Evolutionary conservation across 2,329 filamentous ascomycete species (phyloP).

Genomic region (Biscogniauxia mediterranea): DNA sequence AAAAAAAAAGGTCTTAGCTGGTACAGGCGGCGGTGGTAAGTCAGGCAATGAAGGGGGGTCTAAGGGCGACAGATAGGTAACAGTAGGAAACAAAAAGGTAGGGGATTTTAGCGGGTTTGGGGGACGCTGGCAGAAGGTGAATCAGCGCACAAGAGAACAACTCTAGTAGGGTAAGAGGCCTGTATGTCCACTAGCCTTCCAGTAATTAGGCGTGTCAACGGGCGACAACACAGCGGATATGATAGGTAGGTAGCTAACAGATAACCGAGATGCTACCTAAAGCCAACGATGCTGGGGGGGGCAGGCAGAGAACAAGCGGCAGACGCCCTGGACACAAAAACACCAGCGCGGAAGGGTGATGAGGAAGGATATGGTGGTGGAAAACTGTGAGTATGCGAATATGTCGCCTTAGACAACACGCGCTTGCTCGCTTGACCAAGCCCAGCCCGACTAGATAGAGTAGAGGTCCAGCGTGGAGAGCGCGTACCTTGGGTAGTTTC

Average conservation of each 20-base stretch:
- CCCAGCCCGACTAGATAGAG: not conserved
- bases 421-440: not conserved
- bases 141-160: not conserved
- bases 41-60: slow-evolving; percentile 10
- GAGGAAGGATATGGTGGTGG: not conserved
- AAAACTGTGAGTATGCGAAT: not conserved
- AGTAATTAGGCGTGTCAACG: not conserved
- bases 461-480: not conserved
- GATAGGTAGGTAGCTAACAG: not conserved
- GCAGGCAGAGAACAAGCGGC: too few species aligned
- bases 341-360: not conserved
- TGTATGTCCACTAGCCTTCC: not conserved
- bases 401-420: not conserved
- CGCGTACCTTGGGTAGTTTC: not conserved
- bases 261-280: not conserved
- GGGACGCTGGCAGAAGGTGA: not conserved
- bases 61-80: not conserved
- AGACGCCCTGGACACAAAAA: not conserved
- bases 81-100: not conserved
- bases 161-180: not conserved
- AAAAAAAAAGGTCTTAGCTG: slow-evolving; percentile 20
- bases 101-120: not conserved
- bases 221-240: not conserved
- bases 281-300: too few species aligned
- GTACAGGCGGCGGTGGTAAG: slow-evolving; percentile 23